These are phyloP conservation scores for Rhododendron williamsianum DNA, from an alignment of 148 eudicot species.

Conservation along the genomic window DNA sequence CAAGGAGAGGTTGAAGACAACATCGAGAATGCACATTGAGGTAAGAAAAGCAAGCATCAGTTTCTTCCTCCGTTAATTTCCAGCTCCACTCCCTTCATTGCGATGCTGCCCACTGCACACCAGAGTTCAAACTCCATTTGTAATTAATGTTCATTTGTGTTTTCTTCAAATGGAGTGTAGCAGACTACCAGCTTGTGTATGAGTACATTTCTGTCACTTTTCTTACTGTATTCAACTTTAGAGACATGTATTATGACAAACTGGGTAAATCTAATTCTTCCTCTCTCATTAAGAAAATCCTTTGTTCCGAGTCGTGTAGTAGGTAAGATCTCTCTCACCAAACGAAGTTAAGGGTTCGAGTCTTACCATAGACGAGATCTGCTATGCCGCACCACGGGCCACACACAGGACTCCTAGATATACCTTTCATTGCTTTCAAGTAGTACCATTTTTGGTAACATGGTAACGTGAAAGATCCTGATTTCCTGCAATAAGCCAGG, in stretches of 20 bases:
- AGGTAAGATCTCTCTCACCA: not conserved
- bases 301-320: not conserved
- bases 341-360: not conserved
- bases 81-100: not conserved
- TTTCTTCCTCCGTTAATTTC: not conserved
- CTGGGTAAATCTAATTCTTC: not conserved
- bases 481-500: too few species aligned
- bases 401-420: too few species aligned
- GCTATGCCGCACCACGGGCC: too few species aligned
- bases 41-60: not conserved
- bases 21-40: not conserved
- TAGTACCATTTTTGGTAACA: too few species aligned
- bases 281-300: not conserved
- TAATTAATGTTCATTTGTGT: not conserved
- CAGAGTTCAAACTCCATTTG: not conserved
- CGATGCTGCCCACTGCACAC: not conserved
- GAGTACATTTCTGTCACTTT: not conserved
- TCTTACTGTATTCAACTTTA: too few species aligned
- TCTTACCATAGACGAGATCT: not conserved
- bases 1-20: not conserved
- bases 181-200: not conserved
- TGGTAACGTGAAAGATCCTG: too few species aligned
- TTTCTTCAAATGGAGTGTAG: not conserved
- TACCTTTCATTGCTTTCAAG: too few species aligned
- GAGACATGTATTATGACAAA: too few species aligned